These are phyloP conservation scores for Aureobasidium sp. DNA, from an alignment of 2,329 filamentous ascomycete species.

Conservation along the genomic window DNA sequence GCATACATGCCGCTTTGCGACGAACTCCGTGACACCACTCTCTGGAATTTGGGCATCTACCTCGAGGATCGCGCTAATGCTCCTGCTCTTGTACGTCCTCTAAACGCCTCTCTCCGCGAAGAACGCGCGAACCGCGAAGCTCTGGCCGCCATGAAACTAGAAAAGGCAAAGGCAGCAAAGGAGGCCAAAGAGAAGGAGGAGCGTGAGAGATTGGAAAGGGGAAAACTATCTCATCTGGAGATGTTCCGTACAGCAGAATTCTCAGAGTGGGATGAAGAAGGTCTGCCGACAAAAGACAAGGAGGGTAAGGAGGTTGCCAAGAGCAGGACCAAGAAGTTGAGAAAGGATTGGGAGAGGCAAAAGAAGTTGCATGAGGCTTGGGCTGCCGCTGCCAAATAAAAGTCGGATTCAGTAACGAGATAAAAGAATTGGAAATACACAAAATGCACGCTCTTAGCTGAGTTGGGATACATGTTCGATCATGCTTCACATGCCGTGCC, in stretches of 20 bases:
- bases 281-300: conserved; percentile 68
- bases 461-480: not conserved
- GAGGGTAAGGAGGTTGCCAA: conserved; percentile 77
- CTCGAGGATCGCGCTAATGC: conserved; percentile 68
- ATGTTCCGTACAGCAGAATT: conserved; percentile 59
- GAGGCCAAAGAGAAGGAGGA: conserved; percentile 43
- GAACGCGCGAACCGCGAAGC: conserved; percentile 48
- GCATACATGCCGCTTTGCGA: conserved; percentile 72
- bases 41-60: conserved; percentile 78
- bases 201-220: conserved; percentile 45
- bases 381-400: conserved; percentile 13
- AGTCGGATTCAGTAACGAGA: not conserved
- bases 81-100: conserved; percentile 66
- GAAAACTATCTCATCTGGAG: conserved; percentile 49
- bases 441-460: not conserved
- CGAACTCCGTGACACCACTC: conserved; percentile 68
- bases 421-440: not conserved
- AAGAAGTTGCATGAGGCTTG: conserved; percentile 74
- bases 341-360: conserved; percentile 85
- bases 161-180: conserved; percentile 40
- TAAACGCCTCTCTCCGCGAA: conserved; percentile 45
- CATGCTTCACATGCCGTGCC: no score
- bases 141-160: conserved; percentile 41
- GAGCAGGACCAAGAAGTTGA: conserved; percentile 70
- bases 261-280: conserved; percentile 74